Base-by-base conservation (phyloP, 2,329 filamentous ascomycete genomes). In the Monilinia vaccinii-corymbosi region DNA sequence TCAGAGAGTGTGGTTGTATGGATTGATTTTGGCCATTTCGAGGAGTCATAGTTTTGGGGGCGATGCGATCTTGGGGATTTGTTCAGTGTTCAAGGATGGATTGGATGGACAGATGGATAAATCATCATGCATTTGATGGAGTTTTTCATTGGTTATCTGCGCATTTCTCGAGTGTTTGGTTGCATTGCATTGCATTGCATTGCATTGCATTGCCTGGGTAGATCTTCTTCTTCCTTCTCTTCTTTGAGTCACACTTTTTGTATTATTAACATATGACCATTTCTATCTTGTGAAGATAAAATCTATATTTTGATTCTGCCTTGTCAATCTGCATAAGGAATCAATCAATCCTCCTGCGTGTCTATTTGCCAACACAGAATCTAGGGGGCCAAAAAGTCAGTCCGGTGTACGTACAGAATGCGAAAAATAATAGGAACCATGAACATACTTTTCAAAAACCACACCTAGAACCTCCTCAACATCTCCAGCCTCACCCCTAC, bases 401-500 rank as follows among this genome's bases (percentile, higher is more conserved):
- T 44, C 59, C 46, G 45, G 36, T 56, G 34, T 38, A 21, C 34
- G 34, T n/a, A 48, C 7, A 55, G 18, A 44, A 40, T 38, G 31
- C 44, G 34, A 48, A 42, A 23, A 48, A 38, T 3, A 6, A 18
- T 7, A 50, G 18, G 21, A 18, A 45, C 7, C 44, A 40, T 32
- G 6, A 23, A 62, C 64, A 44, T 63, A 96, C 89, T 96, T 97
- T 73, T 97, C 93, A 76, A 99, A 99, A 4, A 99, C 92, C 25
- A 99, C 92, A 0, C 94, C 94, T 48, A 99, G 76, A 9, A 99
- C 90, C 71, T 97, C 94, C 72, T 99, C 93, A 18, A 97, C 91
- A 73, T 97, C 93, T 2, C 91, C 89, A 45, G 82, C 83, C 68
- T 91, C 89, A 0, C 91, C 92, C 59, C 84, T 84, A 0, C 94